phyloP scores from a whole-genome alignment of 176 grass and related monocot genomes.

The Hordeum marinum region DNA sequence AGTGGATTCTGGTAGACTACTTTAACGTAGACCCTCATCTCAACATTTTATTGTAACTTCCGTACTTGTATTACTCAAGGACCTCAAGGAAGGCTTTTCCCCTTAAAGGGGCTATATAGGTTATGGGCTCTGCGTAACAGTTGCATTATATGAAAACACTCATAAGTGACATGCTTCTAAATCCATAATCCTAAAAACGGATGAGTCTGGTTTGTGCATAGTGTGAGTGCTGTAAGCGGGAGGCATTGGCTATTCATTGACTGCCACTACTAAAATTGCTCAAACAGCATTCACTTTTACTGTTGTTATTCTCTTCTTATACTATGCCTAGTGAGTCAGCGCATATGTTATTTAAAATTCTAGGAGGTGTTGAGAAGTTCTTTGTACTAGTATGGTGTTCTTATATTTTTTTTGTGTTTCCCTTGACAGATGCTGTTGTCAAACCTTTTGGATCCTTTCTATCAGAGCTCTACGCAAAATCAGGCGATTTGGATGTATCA shows the following conservation, averaged over 20 bases:
- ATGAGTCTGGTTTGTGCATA: not conserved
- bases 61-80: too few relatives aligned
- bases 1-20: not conserved
- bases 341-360: not conserved
- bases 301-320: not conserved
- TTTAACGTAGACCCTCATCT: too few relatives aligned
- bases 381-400: not conserved
- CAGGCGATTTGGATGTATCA: conserved; percentile 91
- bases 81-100: too few relatives aligned
- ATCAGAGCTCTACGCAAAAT: conserved; percentile 85
- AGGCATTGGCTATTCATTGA: not conserved
- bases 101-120: too few relatives aligned
- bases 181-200: not conserved
- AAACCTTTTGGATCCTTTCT: conserved; percentile 88
- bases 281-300: not conserved
- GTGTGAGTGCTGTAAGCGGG: not conserved
- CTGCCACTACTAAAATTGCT: not conserved
- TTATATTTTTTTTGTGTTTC: too few relatives aligned
- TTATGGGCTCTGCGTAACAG: too few relatives aligned
- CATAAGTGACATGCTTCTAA: not conserved
- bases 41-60: not conserved
- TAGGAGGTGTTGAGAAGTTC: not conserved
- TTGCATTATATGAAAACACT: not conserved
- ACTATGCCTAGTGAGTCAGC: not conserved
- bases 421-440: conserved; percentile 48